Base-by-base conservation (phyloP, 2,329 filamentous ascomycete species). In the Nothophoma quercina region DNA sequence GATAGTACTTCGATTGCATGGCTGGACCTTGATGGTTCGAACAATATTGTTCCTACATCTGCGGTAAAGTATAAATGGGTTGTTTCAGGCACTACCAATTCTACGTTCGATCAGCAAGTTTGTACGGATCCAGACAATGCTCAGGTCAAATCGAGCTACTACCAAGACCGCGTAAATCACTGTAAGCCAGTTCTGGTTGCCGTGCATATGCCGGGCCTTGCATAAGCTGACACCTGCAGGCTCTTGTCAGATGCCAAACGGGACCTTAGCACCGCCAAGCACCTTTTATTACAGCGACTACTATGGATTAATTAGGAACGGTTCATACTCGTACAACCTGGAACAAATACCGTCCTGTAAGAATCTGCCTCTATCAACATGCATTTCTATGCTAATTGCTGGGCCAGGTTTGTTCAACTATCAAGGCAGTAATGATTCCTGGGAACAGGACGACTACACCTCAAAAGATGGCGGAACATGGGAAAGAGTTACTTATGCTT, bases 1-100 rank as follows among this genome's bases (percentile, higher is more conserved):
- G 67, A 71, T n/a, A 64, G 57, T 34, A 64, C 59, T 1, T 55
- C 57, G 2, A 63, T 63, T 5, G 58, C 66, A 0, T 73, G 67
- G 63, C 55, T 74, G 12, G 61, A 59, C 15, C 36, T 71, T 13
- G 58, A 67, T 12, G 55, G 58, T 13, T 46, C 48, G 3, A 58
- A 66, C 13, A 68, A 70, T 22, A 67, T 74, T 23, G 52, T 73
- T 1, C 65, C 64, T 1, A 63, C 63, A 2, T 43, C 57, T 5
- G 47, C 46, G n/a, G 9, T 72, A 13, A 13, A 56, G 8, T 0
- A 0, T 1, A 12, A 51, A 2, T 54, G 38, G 42, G 28, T 59
- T 1, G 32, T 67, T 0, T 15, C 7, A 0, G 60, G 59, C 1
- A 59, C 58, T 0, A n/a, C 15, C 2, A 63, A 67, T 23, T 29